Conservation (phyloP, 768 basidiomycete genomes). For the Kwoniella sp. region DNA sequence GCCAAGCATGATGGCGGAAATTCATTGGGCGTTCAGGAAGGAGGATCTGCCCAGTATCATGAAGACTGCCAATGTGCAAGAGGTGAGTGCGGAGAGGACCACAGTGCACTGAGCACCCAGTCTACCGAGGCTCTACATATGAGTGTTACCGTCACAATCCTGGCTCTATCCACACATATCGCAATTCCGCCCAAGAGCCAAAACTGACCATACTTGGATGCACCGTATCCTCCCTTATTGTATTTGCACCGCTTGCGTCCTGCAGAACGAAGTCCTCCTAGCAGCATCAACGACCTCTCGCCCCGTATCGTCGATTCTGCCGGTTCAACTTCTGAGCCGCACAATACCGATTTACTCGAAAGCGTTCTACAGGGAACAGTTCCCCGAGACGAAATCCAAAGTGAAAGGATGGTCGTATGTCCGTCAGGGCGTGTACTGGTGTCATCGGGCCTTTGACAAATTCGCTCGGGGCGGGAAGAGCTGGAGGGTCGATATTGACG, state of each 20-base stretch:
- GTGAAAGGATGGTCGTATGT: constrained; percentile 48
- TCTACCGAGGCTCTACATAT: too few species aligned
- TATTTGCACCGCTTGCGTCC: too few species aligned
- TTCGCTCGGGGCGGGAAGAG: constrained; percentile 41
- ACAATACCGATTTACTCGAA: constrained; percentile 47
- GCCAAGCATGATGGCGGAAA: constrained; percentile 48
- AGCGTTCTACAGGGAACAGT: constrained; percentile 41
- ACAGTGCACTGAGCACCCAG: neutral
- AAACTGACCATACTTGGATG: neutral
- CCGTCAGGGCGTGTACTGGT: constrained; percentile 49
- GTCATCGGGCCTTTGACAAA: constrained; percentile 47
- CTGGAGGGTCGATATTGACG: constrained; percentile 45
- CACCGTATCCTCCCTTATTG: neutral
- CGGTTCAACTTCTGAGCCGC: constrained; percentile 31
- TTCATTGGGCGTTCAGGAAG: constrained; percentile 54
- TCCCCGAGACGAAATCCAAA: constrained; percentile 29
- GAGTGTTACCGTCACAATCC: too few species aligned
- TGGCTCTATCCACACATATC: too few species aligned
- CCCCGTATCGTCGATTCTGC: constrained; percentile 45
- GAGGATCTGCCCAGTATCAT: constrained; percentile 52
- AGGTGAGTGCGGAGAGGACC: constrained; percentile 44
- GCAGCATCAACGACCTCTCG: constrained; percentile 43
- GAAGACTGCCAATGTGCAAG: constrained; percentile 48
- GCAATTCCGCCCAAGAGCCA: too few species aligned
- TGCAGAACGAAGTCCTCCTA: constrained; percentile 55